Conservation (phyloP, 2,329 filamentous ascomycete species). For the Cordyceps cateniannulata region DNA sequence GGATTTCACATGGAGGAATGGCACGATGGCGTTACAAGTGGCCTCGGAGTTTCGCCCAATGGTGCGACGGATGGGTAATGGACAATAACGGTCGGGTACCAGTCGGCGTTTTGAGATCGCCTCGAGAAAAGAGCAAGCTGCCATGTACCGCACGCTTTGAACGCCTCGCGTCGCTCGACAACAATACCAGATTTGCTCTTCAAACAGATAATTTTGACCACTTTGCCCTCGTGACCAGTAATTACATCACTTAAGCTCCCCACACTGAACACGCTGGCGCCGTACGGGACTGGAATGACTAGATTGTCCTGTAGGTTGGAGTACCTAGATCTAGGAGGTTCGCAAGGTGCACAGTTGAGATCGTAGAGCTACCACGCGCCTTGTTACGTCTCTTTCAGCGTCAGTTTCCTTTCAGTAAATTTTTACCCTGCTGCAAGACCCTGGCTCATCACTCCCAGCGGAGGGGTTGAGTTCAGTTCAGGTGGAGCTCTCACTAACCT, state of each 20-base stretch:
- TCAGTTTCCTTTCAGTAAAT: too few relatives aligned
- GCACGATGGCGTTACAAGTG: constrained; percentile 5
- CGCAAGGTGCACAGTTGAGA: too few relatives aligned
- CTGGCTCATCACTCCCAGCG: neutral
- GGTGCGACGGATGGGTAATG: constrained; percentile 14
- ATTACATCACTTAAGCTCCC: neutral
- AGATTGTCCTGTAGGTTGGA: too few relatives aligned
- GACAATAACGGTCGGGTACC: constrained; percentile 14
- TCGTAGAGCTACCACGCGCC: too few relatives aligned
- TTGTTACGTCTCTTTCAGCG: too few relatives aligned
- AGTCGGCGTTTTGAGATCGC: constrained; percentile 12
- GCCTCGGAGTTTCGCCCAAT: constrained; percentile 11
- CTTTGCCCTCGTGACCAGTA: constrained; percentile 8
- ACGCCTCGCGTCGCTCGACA: constrained; percentile 12
- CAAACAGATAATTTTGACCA: neutral
- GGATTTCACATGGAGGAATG: constrained; percentile 3
- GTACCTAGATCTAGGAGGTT: too few relatives aligned
- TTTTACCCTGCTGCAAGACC: too few relatives aligned
- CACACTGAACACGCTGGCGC: neutral
- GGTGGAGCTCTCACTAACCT: constrained; percentile 17
- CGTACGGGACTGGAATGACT: too few relatives aligned
- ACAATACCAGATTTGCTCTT: constrained; percentile 13
- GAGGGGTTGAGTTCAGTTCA: constrained; percentile 7
- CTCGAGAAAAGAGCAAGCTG: constrained; percentile 11
- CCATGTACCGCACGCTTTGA: constrained; percentile 9